Conservation (phyloP, 495 filamentous ascomycete genomes). For the Hypoxylon crocopeplum region DNA sequence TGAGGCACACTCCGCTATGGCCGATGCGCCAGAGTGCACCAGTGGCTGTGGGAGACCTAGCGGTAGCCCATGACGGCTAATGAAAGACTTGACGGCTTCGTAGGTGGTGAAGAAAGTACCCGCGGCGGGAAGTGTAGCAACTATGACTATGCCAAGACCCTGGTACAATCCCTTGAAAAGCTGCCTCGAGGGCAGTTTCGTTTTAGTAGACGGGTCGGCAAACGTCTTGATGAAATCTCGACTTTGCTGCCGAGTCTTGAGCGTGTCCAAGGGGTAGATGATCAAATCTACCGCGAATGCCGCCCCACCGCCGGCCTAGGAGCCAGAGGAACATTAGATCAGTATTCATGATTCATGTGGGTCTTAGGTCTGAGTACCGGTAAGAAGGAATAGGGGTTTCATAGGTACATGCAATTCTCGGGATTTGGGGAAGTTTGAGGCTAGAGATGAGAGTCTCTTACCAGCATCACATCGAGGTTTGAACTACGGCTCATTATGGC, state of each 20-base stretch:
- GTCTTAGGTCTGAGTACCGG: no score
- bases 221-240: constrained; percentile 67
- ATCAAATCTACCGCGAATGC: constrained; percentile 82
- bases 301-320: constrained; percentile 78
- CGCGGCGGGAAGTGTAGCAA: constrained; percentile 87
- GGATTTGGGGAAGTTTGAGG: not conserved
- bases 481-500: constrained; percentile 37
- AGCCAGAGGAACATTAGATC: not conserved
- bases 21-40: constrained; percentile 74
- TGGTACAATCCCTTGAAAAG: constrained; percentile 84
- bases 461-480: constrained; percentile 49
- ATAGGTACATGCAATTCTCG: no score
- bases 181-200: constrained; percentile 54
- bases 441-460: constrained; percentile 28
- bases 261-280: constrained; percentile 83
- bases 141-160: constrained; percentile 83
- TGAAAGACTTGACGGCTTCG: constrained; percentile 71
- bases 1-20: constrained; percentile 76
- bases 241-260: constrained; percentile 86
- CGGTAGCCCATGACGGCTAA: constrained; percentile 41
- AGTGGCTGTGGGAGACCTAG: constrained; percentile 64
- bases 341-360: no score
- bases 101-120: constrained; percentile 92
- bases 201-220: constrained; percentile 61
- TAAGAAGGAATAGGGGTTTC: no score